Evolutionary conservation across 1,284 basidiomycete genomes (phyloP), one percentile per base, ranked within the genome.

Genomic region (Cryptococcus wingfieldii): DNA sequence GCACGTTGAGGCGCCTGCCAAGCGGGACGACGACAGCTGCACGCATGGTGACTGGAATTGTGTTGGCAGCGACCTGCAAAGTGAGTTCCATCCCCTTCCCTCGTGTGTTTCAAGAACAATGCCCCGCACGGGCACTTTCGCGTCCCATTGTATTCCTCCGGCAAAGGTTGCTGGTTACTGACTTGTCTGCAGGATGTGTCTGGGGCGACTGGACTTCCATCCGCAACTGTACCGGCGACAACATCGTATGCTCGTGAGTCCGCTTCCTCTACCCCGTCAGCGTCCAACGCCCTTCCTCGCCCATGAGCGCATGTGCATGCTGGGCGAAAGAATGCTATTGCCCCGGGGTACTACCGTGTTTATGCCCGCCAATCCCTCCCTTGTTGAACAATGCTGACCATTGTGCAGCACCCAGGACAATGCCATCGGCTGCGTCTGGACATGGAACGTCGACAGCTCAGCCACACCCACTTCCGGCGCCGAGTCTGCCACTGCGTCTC

Each of bases 171-270:
- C 3, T n/a, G 14, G 18, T 23, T 6, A n/a, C 42, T 51, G 48
- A 47, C 48, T 25, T 37, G 23, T 47, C 16, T 46, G 18, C 25
- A 46, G 44, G 44, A 16, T 46, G 44, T 27, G 25, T 23, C n/a
- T 46, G 44, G 44, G 27, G 44, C 44, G 44, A 46, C 14, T 46
- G 44, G 44, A 28, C 12, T 16, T 7, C 9, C 25, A 19, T 73
- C 16, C 52, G 51, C 25, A 65, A 61, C 25, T 74, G 71, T 52
- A 65, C 69, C 10, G 67, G 69, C 6, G 62, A 63, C 28, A 61
- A 68, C 43, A 59, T 71, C 28, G 58, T 70, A 25, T 74, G 70
- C 62, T 67, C 70, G 67, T 68, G 43, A 65, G 68, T 66, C 19
- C 31, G 13, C 34, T 27, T 41, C 5, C 37, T 2, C 39, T 50